These are phyloP conservation scores for Alnus glutinosa DNA, from an alignment of 306 rosid genomes.

Conservation along the genomic window DNA sequence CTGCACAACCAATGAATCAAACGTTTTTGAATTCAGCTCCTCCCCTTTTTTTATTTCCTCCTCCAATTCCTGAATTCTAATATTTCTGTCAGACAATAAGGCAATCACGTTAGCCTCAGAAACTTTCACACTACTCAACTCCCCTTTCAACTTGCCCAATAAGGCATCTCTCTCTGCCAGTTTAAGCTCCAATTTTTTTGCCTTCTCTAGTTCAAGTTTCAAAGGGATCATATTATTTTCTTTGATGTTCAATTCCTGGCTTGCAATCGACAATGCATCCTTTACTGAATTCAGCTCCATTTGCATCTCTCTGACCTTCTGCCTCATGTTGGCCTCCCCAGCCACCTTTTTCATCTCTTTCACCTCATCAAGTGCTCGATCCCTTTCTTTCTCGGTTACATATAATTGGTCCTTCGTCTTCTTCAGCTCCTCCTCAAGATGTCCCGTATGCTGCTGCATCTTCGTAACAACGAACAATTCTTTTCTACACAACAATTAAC, in stretches of 20 bases:
- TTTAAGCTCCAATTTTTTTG: slow-evolving; percentile 31
- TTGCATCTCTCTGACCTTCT: slow-evolving; percentile 22
- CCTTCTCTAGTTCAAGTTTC: slow-evolving; percentile 35
- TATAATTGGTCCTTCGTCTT: slow-evolving; percentile 27
- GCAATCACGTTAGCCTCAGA: slow-evolving; percentile 41
- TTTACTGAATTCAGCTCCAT: slow-evolving; percentile 21
- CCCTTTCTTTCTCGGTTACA: slow-evolving; percentile 42
- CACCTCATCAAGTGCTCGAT: slow-evolving; percentile 32
- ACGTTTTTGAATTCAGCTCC: slow-evolving; percentile 56
- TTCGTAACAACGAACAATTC: background rate
- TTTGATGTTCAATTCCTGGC: slow-evolving; percentile 17
- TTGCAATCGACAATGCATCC: slow-evolving; percentile 14
- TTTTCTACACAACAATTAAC: background rate
- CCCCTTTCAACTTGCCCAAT: slow-evolving; percentile 23
- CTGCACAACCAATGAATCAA: slow-evolving; percentile 56
- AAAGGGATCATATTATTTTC: slow-evolving; percentile 26
- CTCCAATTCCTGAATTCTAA: slow-evolving; percentile 48
- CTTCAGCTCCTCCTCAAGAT: slow-evolving; percentile 29
- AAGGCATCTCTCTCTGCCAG: slow-evolving; percentile 26
- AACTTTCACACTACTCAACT: slow-evolving; percentile 24
- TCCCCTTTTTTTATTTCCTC: slow-evolving; percentile 39
- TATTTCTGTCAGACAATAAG: slow-evolving; percentile 30
- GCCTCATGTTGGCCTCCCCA: slow-evolving; percentile 31
- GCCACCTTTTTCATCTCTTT: slow-evolving; percentile 35
- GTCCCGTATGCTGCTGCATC: slow-evolving; percentile 38